These are phyloP conservation scores for Saccharomycopsis amapae DNA, from an alignment of 805 yeast genomes.

Conservation along the genomic window DNA sequence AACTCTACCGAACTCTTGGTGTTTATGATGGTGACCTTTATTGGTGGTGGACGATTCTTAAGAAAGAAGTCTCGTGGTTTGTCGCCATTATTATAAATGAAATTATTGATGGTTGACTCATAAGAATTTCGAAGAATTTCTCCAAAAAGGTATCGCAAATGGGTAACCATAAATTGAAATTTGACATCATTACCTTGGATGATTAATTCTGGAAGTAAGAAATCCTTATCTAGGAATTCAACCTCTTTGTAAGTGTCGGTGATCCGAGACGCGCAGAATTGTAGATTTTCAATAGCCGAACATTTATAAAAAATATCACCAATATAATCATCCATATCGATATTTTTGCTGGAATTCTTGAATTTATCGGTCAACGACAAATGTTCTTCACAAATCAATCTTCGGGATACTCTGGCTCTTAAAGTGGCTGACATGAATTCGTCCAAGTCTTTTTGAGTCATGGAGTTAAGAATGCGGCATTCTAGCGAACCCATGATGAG, in stretches of 20 bases:
- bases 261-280: slow-evolving; percentile 41
- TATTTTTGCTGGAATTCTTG: slow-evolving; percentile 29
- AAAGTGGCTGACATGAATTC: slow-evolving; percentile 67
- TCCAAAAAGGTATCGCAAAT: slow-evolving; percentile 78
- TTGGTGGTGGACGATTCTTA: slow-evolving; percentile 52
- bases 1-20: slow-evolving; percentile 56
- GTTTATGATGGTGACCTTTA: slow-evolving; percentile 67
- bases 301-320: slow-evolving; percentile 82
- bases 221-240: slow-evolving; percentile 42
- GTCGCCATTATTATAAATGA: slow-evolving; percentile 22
- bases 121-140: slow-evolving; percentile 81
- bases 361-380: slow-evolving; percentile 66
- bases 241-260: slow-evolving; percentile 35
- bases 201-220: slow-evolving; percentile 62
- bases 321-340: slow-evolving; percentile 39
- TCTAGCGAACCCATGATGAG: slow-evolving; percentile 91
- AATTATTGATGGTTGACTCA: slow-evolving; percentile 65
- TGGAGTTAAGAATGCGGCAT: slow-evolving; percentile 49
- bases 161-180: slow-evolving; percentile 82
- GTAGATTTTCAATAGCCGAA: slow-evolving; percentile 61
- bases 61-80: slow-evolving; percentile 15
- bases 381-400: slow-evolving; percentile 91
- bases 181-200: slow-evolving; percentile 64
- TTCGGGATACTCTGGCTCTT: slow-evolving; percentile 79
- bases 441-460: slow-evolving; percentile 62